Evolutionary conservation across 164 flowering plant genomes (phyloP).

Genomic region (Chloranthus sessilifolius): DNA sequence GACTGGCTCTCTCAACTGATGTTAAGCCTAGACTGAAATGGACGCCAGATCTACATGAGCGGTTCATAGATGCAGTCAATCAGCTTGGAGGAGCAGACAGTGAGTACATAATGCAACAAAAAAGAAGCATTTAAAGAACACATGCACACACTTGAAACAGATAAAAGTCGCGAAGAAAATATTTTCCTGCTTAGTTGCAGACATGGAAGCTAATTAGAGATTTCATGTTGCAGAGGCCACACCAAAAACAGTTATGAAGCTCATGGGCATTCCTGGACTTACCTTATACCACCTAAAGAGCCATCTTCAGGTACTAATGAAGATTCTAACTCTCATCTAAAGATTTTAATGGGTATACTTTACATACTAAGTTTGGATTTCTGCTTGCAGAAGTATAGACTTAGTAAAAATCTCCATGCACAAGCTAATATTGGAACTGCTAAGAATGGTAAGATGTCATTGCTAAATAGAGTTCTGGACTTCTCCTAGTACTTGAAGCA

Average conservation of each 20-base stretch:
- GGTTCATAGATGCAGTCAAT: constrained; percentile 82
- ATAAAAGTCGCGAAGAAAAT: not conserved
- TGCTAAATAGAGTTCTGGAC: not conserved
- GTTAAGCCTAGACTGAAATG: constrained; percentile 95
- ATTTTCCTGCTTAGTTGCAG: not conserved
- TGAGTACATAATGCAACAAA: constrained; percentile 32
- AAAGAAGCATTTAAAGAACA: not conserved
- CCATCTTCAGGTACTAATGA: constrained; percentile 74
- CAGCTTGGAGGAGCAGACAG: constrained; percentile 99
- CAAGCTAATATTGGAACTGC: constrained; percentile 45
- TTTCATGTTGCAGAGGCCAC: constrained; percentile 73
- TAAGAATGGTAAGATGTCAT: constrained; percentile 57
- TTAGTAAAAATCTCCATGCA: constrained; percentile 75
- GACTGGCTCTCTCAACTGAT: constrained; percentile 95
- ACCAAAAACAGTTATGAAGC: constrained; percentile 89
- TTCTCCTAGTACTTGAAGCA: not conserved
- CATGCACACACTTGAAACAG: not conserved
- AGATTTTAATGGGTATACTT: not conserved
- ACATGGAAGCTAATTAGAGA: constrained; percentile 8
- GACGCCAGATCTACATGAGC: constrained; percentile 91
- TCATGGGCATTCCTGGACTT: constrained; percentile 96
- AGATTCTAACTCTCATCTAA: not conserved
- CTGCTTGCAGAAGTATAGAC: constrained; percentile 73
- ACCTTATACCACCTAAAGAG: constrained; percentile 94
- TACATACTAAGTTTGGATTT: constrained; percentile 13